These are phyloP conservation scores for Oxytropis ochrocephala DNA, from an alignment of 306 rosid genomes.

Conservation along the genomic window DNA sequence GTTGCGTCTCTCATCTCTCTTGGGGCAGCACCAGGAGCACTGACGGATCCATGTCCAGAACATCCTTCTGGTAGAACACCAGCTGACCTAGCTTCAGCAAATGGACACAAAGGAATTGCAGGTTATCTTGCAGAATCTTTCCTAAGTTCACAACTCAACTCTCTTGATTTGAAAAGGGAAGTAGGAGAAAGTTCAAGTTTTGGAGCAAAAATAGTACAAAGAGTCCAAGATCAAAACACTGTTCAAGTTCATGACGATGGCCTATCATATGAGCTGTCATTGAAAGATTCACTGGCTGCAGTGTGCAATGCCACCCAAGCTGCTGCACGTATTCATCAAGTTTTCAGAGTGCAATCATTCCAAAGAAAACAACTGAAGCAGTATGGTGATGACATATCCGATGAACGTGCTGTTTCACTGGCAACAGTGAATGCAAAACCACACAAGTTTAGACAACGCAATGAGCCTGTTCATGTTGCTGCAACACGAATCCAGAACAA, in stretches of 20 bases:
- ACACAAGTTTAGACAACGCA: conserved; percentile 33
- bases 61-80: conserved; percentile 68
- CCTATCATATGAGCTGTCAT: conserved; percentile 38
- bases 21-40: conserved; percentile 69
- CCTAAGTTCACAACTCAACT: conserved; percentile 48
- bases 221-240: conserved; percentile 31
- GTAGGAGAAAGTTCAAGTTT: conserved; percentile 29
- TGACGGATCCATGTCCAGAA: conserved; percentile 68
- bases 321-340: conserved; percentile 86
- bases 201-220: conserved; percentile 40
- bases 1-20: conserved; percentile 69
- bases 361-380: conserved; percentile 67
- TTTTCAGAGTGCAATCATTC: conserved; percentile 72
- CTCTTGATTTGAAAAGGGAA: conserved; percentile 51
- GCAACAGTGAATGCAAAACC: conserved; percentile 30
- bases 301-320: conserved; percentile 78
- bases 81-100: conserved; percentile 73
- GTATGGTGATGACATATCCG: conserved; percentile 34
- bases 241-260: conserved; percentile 24
- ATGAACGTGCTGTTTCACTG: conserved; percentile 56
- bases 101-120: conserved; percentile 88
- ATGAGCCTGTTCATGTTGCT: conserved; percentile 60
- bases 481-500: conserved; percentile 74
- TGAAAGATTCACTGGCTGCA: conserved; percentile 84
- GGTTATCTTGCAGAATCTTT: conserved; percentile 79